Evolutionary conservation across 805 yeast genomes (phyloP), one percentile per base, ranked within the genome.

Genomic region (Clavispora santaluciae): DNA sequence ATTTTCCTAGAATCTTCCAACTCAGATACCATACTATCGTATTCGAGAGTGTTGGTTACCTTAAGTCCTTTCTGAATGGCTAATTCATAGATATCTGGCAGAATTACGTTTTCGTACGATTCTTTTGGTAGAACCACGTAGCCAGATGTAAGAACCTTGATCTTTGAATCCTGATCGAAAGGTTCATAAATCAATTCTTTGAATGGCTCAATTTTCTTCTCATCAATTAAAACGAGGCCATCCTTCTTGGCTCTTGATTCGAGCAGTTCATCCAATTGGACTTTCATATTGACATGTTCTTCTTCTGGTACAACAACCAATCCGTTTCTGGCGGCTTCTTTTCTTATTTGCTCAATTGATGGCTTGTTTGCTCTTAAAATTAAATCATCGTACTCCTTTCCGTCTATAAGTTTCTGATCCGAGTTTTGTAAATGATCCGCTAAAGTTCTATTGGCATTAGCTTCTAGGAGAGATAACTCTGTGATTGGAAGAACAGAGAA

Each of bases 261-360:
- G 22, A 46, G 29, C 5, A 45, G 21, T 26, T 48, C 49, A 4
- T 20, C 38, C 5, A 26, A 17, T 2, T 33, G 22, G 3, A 31
- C 33, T 36, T 49, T 46, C 37, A 62, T 33, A 8, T 41, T 33
- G 4, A 39, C 42, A 12, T 46, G 38, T 11, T 60, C 66, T 42
- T 64, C 69, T 1, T 26, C 30, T 5, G 65, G 44, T 3, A 61
- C 29, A 18, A 64, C 54, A 12, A 46, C 49, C 39, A 63, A 46
- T 0, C 71, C 72, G 39, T 57, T 54, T 2, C 44, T 45, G 1
- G 43, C 39, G 3, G 72, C 70, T 22, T 46, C 50, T 1, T 49
- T 38, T 12, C 48, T 42, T 12, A 68, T 52, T 22, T 51, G 46
- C 22, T 57, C 63, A 25, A 62, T 41, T 0, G 64, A 48, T 6